A percentile compares a stretch with the other conserved stretches of the same genome.
Conservation (phyloP, 164 flowering plant species). For the Macadamia integrifolia region DNA sequence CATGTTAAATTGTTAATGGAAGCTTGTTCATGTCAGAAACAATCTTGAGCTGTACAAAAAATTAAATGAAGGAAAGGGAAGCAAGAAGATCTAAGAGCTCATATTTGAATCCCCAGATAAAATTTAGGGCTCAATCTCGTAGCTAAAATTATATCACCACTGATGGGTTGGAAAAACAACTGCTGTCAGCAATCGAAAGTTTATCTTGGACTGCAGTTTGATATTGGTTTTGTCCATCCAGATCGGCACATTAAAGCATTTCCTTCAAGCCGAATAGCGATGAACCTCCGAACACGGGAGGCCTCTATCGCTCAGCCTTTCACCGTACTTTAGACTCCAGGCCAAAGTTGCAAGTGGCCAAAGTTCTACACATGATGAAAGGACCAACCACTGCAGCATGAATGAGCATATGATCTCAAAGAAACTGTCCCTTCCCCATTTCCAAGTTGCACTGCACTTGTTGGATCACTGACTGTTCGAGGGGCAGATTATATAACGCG, state of each 20-base stretch:
- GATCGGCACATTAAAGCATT: conserved; percentile 12
- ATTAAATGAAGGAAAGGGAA: conserved; percentile 1
- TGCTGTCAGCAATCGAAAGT: conserved; percentile 11
- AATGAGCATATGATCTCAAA: conserved; percentile 1
- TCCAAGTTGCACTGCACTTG: conserved; percentile 6
- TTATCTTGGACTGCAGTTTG: conserved; percentile 3
- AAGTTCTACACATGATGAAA: conserved; percentile 1
- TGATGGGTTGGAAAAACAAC: conserved; percentile 14
- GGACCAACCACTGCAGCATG: conserved; percentile 1
- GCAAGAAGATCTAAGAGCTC: too few relatives aligned
- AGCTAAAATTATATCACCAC: conserved; percentile 21
- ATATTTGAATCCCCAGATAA: conserved; percentile 19
- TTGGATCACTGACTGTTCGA: neutral
- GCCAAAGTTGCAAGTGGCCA: conserved; percentile 1
- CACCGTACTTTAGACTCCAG: neutral
- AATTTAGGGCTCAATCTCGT: conserved; percentile 23
- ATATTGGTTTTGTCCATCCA: conserved; percentile 9
- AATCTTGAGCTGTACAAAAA: conserved; percentile 49
- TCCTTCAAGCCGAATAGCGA: conserved; percentile 7
- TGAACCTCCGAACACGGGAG: neutral
- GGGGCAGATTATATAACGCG: neutral
- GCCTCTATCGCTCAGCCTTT: neutral
- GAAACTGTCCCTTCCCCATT: neutral
- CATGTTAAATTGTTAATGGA: conserved; percentile 16
- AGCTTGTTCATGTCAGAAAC: conserved; percentile 20